Conservation (phyloP, 768 basidiomycete species). For the Tremella mesenterica region DNA sequence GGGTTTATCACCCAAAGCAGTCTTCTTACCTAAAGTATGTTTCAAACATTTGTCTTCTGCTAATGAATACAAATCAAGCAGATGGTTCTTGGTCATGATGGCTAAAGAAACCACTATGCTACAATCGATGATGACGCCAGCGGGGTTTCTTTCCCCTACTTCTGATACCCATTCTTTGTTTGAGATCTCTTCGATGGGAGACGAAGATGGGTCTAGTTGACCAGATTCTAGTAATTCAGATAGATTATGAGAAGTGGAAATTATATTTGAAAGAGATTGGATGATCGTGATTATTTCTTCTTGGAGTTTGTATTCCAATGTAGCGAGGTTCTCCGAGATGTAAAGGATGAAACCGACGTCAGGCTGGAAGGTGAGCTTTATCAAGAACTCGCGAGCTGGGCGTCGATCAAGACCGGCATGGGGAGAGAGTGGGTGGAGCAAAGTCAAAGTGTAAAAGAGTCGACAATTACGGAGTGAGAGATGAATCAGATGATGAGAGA, state of each 20-base stretch:
- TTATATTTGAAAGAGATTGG: constrained; percentile 48
- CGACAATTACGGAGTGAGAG: background rate
- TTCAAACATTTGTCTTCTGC: constrained; percentile 93
- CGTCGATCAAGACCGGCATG: background rate
- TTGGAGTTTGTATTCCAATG: constrained; percentile 88
- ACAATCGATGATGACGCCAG: constrained; percentile 25
- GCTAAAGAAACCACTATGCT: constrained; percentile 75
- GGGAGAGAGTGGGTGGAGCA: background rate
- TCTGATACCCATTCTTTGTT: constrained; percentile 2
- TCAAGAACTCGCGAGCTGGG: too few relatives aligned
- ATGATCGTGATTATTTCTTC: constrained; percentile 86
- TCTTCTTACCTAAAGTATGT: constrained; percentile 81
- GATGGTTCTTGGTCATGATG: constrained; percentile 75
- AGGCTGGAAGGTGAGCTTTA: constrained; percentile 7
- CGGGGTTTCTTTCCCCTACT: constrained; percentile 7
- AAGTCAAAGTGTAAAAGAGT: too few relatives aligned
- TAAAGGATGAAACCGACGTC: constrained; percentile 77
- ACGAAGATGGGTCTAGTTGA: constrained; percentile 56
- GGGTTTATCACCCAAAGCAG: constrained; percentile 73
- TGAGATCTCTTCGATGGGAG: constrained; percentile 58
- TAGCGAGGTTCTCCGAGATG: constrained; percentile 87
- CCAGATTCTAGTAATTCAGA: constrained; percentile 70
- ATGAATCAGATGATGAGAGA: background rate
- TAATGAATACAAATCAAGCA: constrained; percentile 72
- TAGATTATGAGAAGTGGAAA: constrained; percentile 56